Conservation (phyloP, 352 stramenopile genomes). For the Thalassiosira livingstoniorum region DNA sequence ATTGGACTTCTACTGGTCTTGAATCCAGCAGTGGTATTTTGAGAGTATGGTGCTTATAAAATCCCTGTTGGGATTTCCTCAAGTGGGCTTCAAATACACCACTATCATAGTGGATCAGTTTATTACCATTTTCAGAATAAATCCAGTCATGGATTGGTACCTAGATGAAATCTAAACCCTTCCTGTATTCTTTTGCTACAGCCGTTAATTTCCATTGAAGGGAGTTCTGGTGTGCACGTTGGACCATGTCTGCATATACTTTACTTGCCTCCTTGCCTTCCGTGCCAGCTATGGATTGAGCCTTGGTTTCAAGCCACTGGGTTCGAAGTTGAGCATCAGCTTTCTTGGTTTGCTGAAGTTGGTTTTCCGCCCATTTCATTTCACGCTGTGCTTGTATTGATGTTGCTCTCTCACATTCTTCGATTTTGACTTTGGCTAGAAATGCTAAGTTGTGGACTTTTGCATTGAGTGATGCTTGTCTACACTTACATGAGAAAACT, state of each 20-base stretch:
- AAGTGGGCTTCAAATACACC: constrained; percentile 11
- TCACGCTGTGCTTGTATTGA: background rate
- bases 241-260: background rate
- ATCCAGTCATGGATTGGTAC: constrained; percentile 5
- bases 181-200: background rate
- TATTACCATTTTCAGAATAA: background rate
- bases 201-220: background rate
- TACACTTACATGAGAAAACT: background rate
- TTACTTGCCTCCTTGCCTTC: constrained; percentile 5
- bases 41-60: constrained; percentile 18
- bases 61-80: background rate
- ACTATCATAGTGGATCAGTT: constrained; percentile 1
- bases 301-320: constrained; percentile 31
- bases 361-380: background rate
- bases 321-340: background rate
- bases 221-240: background rate
- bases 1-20: no score
- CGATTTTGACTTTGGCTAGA: background rate
- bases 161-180: background rate
- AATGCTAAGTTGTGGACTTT: background rate
- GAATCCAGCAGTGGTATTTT: constrained; percentile 1
- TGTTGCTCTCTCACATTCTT: background rate
- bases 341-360: constrained; percentile 14
- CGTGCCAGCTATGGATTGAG: constrained; percentile 20
- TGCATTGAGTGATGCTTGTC: background rate